Evolutionary conservation across 2,329 filamentous ascomycete genomes (phyloP), one percentile per base, ranked within the genome.

Genomic region (Pseudocercospora macadamiae): DNA sequence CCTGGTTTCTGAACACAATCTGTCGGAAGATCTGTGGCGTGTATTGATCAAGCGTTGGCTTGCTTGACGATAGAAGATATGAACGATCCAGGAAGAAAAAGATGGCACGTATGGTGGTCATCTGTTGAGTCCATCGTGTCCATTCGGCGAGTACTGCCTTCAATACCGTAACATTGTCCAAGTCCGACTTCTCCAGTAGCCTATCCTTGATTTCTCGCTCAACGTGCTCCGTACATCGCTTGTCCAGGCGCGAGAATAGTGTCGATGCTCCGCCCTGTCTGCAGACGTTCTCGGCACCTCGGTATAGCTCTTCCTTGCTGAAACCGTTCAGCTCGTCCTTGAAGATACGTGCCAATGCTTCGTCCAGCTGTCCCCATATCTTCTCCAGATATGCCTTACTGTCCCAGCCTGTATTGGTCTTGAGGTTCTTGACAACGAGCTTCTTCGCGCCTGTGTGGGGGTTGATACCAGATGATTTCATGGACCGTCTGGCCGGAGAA

Each of bases 61-160:
- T 85, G 65, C 88, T 86, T 45, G 87, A 86, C 57, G 89, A 87
- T 2, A 96, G 80, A 6, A 99, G 82, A 71, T 92, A 97, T 2
- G 92, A 90, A 63, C 95, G 87, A 73, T 99, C 93, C 64, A 99
- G 83, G 70, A 93, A 99, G 77, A 92, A 96, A 76, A 97, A 97
- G 36, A 96, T 89, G 63, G 90, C 93, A 49, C 92, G 86, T 53
- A 99, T 85, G 12, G 88, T 87, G 64, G 90, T 89, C 76, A 91
- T 81, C 74, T 95, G 89, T 37, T 82, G 79, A 67, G 87, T 89
- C 93, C 93, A 99, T 19, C 79, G 80, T 57, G 82, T 81, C 93
- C 95, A 99, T 53, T 82, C 81, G 42, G 77, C 73, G 47, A 87
- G 75, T 23, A 87, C 82, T 3, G 77, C 76, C 67, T 82, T 80